Percentiles rank a stretch among this genome's conserved stretches.
phyloP scores from a whole-genome alignment of 2,329 filamentous ascomycete genomes.

The Capronia coronata region DNA sequence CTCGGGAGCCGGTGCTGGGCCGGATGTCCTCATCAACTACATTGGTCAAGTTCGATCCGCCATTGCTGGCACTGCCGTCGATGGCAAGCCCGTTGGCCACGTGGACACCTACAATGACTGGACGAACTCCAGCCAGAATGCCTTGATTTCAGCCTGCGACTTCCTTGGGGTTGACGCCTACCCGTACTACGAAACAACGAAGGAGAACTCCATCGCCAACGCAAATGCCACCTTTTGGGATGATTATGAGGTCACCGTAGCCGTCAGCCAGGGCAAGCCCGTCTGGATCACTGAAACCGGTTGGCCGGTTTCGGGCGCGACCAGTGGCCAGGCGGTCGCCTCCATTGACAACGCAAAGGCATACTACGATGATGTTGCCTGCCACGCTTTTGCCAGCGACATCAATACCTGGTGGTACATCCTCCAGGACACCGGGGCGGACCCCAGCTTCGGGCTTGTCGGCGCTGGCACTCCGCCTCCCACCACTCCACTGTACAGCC shows the following conservation, averaged over 20 bases:
- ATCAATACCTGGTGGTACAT: conserved; percentile 43
- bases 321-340: conserved; percentile 51
- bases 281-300: conserved; percentile 61
- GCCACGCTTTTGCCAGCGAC: conserved; percentile 41
- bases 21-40: conserved; percentile 59
- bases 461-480: conserved; percentile 29
- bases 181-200: conserved; percentile 69
- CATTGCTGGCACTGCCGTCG: conserved; percentile 57
- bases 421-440: conserved; percentile 32
- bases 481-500: conserved; percentile 36
- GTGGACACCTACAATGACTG: conserved; percentile 85
- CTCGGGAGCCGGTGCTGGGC: conserved; percentile 57
- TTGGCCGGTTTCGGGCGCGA: conserved; percentile 54
- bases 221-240: conserved; percentile 62
- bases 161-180: conserved; percentile 82
- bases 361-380: conserved; percentile 59
- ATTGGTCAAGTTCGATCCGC: conserved; percentile 61
- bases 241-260: conserved; percentile 55
- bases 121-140: conserved; percentile 61
- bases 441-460: conserved; percentile 36
- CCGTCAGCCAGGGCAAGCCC: conserved; percentile 52
- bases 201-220: conserved; percentile 48
- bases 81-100: conserved; percentile 62
- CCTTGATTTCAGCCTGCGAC: conserved; percentile 63
- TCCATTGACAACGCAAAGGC: conserved; percentile 54